These are phyloP conservation scores for Penicillium sp. DNA, from an alignment of 2,329 filamentous ascomycete genomes.

Conservation along the genomic window DNA sequence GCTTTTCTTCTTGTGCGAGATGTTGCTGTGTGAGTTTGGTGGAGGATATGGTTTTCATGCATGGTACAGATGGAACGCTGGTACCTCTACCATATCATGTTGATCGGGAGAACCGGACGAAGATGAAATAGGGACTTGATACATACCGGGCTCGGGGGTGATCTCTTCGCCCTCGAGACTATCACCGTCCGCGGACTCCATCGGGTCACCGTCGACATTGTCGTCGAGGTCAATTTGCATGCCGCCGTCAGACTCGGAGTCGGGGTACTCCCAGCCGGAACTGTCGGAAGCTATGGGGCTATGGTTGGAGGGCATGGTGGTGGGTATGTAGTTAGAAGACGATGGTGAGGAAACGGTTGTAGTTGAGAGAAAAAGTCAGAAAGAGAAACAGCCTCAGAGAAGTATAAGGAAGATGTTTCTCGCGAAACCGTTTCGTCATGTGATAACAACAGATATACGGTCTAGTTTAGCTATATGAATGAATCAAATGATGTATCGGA, in stretches of 20 bases:
- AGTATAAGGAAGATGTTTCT: too few relatives aligned
- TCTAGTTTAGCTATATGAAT: too few relatives aligned
- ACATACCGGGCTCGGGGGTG: neutral
- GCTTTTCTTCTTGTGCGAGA: neutral
- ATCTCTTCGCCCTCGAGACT: too few relatives aligned
- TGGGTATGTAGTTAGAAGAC: too few relatives aligned
- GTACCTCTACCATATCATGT: too few relatives aligned
- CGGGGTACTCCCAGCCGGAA: slow-evolving; percentile 13
- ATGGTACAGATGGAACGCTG: too few relatives aligned
- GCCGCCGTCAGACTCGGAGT: slow-evolving; percentile 20
- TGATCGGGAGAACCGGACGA: neutral
- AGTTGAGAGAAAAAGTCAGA: too few relatives aligned
- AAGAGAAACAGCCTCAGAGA: too few relatives aligned
- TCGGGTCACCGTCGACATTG: neutral
- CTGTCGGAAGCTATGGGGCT: slow-evolving; percentile 14
- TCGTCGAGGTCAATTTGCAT: slow-evolving; percentile 26
- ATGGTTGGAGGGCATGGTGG: slow-evolving; percentile 13
- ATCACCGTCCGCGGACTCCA: neutral
- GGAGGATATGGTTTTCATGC: neutral
- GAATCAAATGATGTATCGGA: too few relatives aligned
- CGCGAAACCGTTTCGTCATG: too few relatives aligned
- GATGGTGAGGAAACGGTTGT: too few relatives aligned
- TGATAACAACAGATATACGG: too few relatives aligned
- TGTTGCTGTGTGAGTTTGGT: neutral
- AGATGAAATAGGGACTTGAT: neutral